Evolutionary conservation across 495 filamentous ascomycete genomes (phyloP).

Genomic region (Annulohypoxylon maeteangense): DNA sequence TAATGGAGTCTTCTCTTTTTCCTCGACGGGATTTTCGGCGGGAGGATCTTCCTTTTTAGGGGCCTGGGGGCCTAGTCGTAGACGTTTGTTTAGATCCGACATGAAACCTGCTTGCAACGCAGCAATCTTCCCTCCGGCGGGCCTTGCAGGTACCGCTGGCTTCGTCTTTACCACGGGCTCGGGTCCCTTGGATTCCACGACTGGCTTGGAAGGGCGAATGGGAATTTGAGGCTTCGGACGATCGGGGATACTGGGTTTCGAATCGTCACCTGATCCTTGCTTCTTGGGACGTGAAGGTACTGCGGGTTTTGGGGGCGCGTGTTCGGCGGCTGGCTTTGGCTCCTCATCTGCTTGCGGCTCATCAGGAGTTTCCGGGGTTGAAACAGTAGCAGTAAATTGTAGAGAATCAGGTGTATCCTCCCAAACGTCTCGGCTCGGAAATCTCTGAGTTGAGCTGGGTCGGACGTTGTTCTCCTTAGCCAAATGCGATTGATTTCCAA

Average conservation of each 20-base stretch:
- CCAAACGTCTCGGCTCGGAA: slow-evolving; percentile 96
- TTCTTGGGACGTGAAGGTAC: slow-evolving; percentile 58
- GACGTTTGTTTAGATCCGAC: slow-evolving; percentile 84
- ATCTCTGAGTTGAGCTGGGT: slow-evolving; percentile 71
- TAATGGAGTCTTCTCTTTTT: slow-evolving; percentile 79
- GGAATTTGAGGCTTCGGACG: slow-evolving; percentile 87
- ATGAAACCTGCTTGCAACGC: slow-evolving; percentile 90
- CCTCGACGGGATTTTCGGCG: slow-evolving; percentile 65
- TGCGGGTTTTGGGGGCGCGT: slow-evolving; percentile 58
- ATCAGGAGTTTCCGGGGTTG: slow-evolving; percentile 65
- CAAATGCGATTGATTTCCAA: slow-evolving; percentile 56
- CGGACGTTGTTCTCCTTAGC: slow-evolving; percentile 49
- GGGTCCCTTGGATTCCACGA: slow-evolving; percentile 54
- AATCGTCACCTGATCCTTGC: slow-evolving; percentile 58
- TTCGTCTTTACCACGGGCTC: slow-evolving; percentile 68
- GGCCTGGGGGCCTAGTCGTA: slow-evolving; percentile 81
- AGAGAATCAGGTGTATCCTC: slow-evolving; percentile 91
- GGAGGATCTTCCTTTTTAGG: slow-evolving; percentile 73
- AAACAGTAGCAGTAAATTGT: slow-evolving; percentile 81
- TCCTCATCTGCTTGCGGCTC: slow-evolving; percentile 50
- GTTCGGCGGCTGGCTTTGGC: slow-evolving; percentile 40
- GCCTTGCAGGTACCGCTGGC: slow-evolving; percentile 82
- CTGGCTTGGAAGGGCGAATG: slow-evolving; percentile 69
- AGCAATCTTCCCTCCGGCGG: slow-evolving; percentile 85
- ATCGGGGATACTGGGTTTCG: slow-evolving; percentile 59